Evolutionary conservation across 2,329 filamentous ascomycete genomes (phyloP).

Genomic region (Phialemoniopsis sp.): DNA sequence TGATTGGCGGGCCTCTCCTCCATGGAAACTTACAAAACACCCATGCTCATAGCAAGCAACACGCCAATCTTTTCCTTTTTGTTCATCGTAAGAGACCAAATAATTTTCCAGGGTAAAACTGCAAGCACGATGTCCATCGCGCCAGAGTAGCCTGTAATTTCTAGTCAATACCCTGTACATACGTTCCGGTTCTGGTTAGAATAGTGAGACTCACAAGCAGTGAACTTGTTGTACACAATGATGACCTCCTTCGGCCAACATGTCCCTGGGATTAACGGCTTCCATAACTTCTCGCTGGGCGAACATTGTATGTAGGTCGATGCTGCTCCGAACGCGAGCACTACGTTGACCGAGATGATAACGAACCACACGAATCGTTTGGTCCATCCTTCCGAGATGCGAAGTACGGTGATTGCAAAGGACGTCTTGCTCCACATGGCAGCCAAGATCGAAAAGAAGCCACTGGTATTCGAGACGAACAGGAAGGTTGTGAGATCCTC

Average conservation of each 20-base stretch:
- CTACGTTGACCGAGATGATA: slow-evolving; percentile 4
- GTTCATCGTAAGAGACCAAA: slow-evolving; percentile 32
- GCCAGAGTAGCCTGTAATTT: slow-evolving; percentile 22
- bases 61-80: slow-evolving; percentile 34
- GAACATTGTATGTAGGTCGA: slow-evolving; percentile 24
- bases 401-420: slow-evolving; percentile 7
- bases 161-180: neutral
- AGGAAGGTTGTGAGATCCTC: slow-evolving; percentile 6
- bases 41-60: slow-evolving; percentile 36
- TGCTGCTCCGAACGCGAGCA: slow-evolving; percentile 9
- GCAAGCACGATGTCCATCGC: slow-evolving; percentile 33
- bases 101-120: slow-evolving; percentile 32
- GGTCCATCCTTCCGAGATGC: slow-evolving; percentile 5
- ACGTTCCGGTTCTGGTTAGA: no score
- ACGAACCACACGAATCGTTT: neutral
- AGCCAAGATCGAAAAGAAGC: slow-evolving; percentile 3
- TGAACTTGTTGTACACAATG: slow-evolving; percentile 24
- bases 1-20: slow-evolving; percentile 5
- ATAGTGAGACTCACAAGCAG: slow-evolving; percentile 14
- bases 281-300: slow-evolving; percentile 22
- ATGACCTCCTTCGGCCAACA: slow-evolving; percentile 24
- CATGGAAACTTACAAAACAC: slow-evolving; percentile 29
- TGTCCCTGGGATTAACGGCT: slow-evolving; percentile 13
- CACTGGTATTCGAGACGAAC: slow-evolving; percentile 7
- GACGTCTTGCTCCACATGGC: slow-evolving; percentile 6